Conservation (phyloP, 176 grass and related monocot species). For the Triticum dicoccoides region DNA sequence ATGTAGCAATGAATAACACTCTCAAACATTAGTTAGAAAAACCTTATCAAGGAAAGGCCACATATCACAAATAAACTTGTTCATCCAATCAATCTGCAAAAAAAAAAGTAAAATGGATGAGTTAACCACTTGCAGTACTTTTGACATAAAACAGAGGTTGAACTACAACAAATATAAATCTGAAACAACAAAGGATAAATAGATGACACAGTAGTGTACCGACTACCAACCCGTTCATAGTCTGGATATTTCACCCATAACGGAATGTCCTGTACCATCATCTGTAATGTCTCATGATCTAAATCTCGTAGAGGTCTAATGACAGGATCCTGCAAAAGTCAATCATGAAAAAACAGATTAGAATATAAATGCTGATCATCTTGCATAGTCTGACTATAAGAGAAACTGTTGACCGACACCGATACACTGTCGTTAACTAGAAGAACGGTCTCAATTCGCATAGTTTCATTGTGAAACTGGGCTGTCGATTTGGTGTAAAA, state of each 20-base stretch:
- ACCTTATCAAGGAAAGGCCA: conserved; percentile 98
- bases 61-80: conserved; percentile 73
- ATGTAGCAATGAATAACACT: neutral
- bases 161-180: neutral
- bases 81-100: conserved; percentile 92
- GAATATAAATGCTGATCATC: neutral
- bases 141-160: neutral
- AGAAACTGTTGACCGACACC: neutral
- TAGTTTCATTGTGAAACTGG: neutral
- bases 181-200: conserved; percentile 1
- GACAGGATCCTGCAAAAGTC: conserved; percentile 68
- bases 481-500: neutral
- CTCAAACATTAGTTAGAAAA: conserved; percentile 36
- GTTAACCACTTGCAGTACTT: neutral
- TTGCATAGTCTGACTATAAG: neutral
- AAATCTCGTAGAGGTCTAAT: conserved; percentile 58
- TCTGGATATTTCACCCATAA: conserved; percentile 92
- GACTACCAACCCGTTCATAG: conserved; percentile 64
- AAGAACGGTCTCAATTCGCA: neutral
- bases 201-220: neutral
- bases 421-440: neutral
- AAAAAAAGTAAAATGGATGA: neutral
- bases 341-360: neutral
- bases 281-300: conserved; percentile 56
- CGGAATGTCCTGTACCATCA: conserved; percentile 68